phyloP scores from a whole-genome alignment of 2,329 filamentous ascomycete genomes.

The Colletotrichum sansevieriae region DNA sequence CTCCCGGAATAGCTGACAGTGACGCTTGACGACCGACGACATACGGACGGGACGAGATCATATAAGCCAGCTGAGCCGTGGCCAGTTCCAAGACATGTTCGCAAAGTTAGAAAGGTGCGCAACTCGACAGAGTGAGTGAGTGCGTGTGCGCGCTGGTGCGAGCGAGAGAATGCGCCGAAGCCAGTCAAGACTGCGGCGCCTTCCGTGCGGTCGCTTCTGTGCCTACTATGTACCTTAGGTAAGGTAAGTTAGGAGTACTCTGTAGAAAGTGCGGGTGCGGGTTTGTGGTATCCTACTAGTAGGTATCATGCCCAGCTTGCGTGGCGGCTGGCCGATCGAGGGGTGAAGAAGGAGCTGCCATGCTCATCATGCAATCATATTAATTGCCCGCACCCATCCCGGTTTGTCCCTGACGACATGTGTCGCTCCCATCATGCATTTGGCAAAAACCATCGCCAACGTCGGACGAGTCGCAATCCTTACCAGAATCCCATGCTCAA shows the following conservation, averaged over 20 bases:
- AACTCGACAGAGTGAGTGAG: background rate
- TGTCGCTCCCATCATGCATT: conserved; percentile 24
- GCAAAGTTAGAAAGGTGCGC: conserved; percentile 20
- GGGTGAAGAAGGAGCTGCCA: conserved; percentile 47
- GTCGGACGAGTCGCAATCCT: conserved; percentile 28
- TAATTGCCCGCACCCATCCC: conserved; percentile 36
- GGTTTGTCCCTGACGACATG: conserved; percentile 25
- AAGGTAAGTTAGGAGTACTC: no score
- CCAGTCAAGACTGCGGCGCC: conserved; percentile 35
- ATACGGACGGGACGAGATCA: conserved; percentile 4
- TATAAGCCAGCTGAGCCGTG: conserved; percentile 24
- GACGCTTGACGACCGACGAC: conserved; percentile 4
- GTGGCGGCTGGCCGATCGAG: conserved; percentile 46
- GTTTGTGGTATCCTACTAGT: background rate
- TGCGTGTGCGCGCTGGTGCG: conserved; percentile 7
- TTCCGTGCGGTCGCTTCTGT: conserved; percentile 20
- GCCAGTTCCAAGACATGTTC: conserved; percentile 19
- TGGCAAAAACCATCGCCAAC: conserved; percentile 6
- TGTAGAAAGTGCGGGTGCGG: conserved; percentile 36
- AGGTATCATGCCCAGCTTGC: conserved; percentile 43
- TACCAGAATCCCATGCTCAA: conserved; percentile 15
- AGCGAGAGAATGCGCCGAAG: conserved; percentile 31
- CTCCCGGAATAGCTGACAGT: background rate
- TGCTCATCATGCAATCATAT: conserved; percentile 39
- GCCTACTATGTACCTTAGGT: no score